phyloP scores from a whole-genome alignment of 2,329 filamentous ascomycete genomes.

The Sporothrix pseudoabietina region DNA sequence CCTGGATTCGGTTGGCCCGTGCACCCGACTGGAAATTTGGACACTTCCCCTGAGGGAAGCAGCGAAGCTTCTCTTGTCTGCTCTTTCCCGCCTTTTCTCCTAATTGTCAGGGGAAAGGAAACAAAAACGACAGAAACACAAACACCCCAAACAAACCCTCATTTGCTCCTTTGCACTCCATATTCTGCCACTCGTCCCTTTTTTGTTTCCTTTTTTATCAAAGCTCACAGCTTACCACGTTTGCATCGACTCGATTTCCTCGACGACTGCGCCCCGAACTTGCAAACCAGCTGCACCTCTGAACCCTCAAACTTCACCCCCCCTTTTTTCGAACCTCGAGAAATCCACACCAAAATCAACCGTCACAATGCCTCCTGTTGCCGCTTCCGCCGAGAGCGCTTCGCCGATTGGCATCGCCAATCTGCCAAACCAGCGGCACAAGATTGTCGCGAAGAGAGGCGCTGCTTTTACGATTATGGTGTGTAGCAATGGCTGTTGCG shows the following conservation, averaged over 20 bases:
- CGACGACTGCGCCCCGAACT: constrained; percentile 6
- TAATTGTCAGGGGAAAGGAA: constrained; percentile 28
- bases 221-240: constrained; percentile 8
- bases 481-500: constrained; percentile 40
- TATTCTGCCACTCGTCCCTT: constrained; percentile 17
- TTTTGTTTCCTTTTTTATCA: constrained; percentile 12
- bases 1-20: constrained; percentile 36
- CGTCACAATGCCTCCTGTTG: constrained; percentile 56
- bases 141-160: constrained; percentile 29
- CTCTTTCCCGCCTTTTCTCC: constrained; percentile 34
- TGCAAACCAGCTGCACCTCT: neutral
- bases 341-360: constrained; percentile 32
- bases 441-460: constrained; percentile 79
- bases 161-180: constrained; percentile 17
- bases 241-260: constrained; percentile 8
- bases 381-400: constrained; percentile 60
- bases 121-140: constrained; percentile 32
- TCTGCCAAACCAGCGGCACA: constrained; percentile 72
- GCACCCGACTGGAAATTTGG: constrained; percentile 38
- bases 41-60: constrained; percentile 33
- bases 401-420: constrained; percentile 75
- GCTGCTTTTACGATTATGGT: constrained; percentile 99
- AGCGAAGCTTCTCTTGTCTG: constrained; percentile 33
- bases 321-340: constrained; percentile 26
- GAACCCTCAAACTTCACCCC: neutral